Percentiles rank a stretch among this genome's conserved stretches.
Conservation (phyloP, 1,139 yeast genomes). For the Williopsis jadinii region DNA sequence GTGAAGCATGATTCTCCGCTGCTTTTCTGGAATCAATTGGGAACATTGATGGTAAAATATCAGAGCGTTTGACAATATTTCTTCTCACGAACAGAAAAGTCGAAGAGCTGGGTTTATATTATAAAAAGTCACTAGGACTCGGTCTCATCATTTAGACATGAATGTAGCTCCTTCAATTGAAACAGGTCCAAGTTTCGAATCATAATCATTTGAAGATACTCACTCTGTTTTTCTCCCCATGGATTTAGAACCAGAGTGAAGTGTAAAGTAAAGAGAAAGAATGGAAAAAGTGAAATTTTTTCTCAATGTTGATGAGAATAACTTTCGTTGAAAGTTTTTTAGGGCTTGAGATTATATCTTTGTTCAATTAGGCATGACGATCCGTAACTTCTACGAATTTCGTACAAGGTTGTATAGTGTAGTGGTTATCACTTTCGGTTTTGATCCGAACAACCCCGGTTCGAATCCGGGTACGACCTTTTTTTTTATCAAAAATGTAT, state of each 20-base stretch:
- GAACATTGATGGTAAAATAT: slow-evolving; percentile 8
- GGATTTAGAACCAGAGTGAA: too few relatives aligned
- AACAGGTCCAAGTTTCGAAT: too few relatives aligned
- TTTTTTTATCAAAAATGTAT: slow-evolving; percentile 22
- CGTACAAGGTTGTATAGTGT: slow-evolving; percentile 45
- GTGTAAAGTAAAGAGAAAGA: too few relatives aligned
- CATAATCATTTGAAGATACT: too few relatives aligned
- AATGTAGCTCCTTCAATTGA: too few relatives aligned
- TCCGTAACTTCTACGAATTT: neutral
- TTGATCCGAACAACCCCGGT: slow-evolving; percentile 88
- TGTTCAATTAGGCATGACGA: neutral
- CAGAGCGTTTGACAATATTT: slow-evolving; percentile 34
- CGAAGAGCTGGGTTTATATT: slow-evolving; percentile 48
- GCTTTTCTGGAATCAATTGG: neutral
- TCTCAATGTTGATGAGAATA: too few relatives aligned
- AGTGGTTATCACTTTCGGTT: slow-evolving; percentile 65
- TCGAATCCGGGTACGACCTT: slow-evolving; percentile 93
- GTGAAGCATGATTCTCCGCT: neutral
- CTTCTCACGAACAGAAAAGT: slow-evolving; percentile 34
- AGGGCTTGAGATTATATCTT: too few relatives aligned
- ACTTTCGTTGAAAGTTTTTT: too few relatives aligned
- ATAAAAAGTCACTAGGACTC: slow-evolving; percentile 18
- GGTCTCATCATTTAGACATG: slow-evolving; percentile 12
- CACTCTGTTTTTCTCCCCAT: too few relatives aligned
- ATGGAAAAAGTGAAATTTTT: too few relatives aligned